These are phyloP conservation scores for Penicillium egyptiacum DNA, from an alignment of 495 filamentous ascomycete species.

Conservation along the genomic window DNA sequence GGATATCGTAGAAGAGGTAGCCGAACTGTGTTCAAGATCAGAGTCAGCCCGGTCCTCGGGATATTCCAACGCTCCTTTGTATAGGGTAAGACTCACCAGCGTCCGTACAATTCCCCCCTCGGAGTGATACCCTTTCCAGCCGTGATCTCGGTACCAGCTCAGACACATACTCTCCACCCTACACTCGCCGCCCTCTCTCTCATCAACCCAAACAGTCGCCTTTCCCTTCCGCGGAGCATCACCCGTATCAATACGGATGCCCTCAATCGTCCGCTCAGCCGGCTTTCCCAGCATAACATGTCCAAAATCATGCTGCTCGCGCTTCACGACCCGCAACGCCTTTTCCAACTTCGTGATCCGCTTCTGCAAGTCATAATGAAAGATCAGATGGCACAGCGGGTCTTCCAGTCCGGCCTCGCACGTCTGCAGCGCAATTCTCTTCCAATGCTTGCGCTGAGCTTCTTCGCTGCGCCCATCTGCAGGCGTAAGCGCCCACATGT, in stretches of 20 bases:
- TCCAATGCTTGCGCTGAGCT: slow-evolving; percentile 79
- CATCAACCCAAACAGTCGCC: slow-evolving; percentile 88
- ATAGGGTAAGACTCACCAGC: slow-evolving; percentile 44
- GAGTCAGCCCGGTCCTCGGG: neutral
- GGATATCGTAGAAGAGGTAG: slow-evolving; percentile 88
- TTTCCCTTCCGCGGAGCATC: slow-evolving; percentile 45
- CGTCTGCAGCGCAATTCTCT: slow-evolving; percentile 71
- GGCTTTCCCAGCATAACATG: slow-evolving; percentile 76
- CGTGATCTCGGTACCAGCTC: slow-evolving; percentile 74
- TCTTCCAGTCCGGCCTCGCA: slow-evolving; percentile 89
- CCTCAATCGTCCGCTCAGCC: slow-evolving; percentile 69
- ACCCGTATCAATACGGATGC: slow-evolving; percentile 69
- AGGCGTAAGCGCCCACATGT: slow-evolving; percentile 69
- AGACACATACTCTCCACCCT: slow-evolving; percentile 92
- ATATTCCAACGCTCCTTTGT: neutral
- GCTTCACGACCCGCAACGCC: slow-evolving; percentile 74
- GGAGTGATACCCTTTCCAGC: slow-evolving; percentile 92
- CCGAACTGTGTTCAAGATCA: slow-evolving; percentile 53
- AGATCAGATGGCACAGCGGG: slow-evolving; percentile 81
- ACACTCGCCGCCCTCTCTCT: slow-evolving; percentile 67
- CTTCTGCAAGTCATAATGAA: slow-evolving; percentile 93
- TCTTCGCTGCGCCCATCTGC: slow-evolving; percentile 54
- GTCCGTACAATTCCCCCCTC: slow-evolving; percentile 91
- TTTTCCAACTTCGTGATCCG: slow-evolving; percentile 87
- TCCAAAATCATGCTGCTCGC: slow-evolving; percentile 89